Conservation (phyloP, 139 green algal genomes). For the Desmodesmus armatus region DNA sequence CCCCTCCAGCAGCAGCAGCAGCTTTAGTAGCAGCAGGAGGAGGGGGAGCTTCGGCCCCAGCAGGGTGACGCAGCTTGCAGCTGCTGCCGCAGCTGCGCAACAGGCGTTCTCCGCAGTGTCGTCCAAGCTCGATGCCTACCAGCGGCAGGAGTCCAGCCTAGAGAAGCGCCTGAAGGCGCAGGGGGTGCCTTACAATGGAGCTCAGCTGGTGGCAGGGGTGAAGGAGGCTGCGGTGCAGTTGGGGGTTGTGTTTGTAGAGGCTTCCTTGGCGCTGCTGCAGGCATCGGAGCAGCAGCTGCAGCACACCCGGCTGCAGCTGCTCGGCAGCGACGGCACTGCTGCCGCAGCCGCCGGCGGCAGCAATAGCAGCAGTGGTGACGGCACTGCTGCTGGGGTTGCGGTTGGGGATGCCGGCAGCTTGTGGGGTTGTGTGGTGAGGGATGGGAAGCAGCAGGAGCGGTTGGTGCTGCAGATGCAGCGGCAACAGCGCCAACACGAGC, state of each 20-base stretch:
- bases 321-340: background rate
- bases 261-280: background rate
- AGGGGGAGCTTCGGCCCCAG: too few relatives aligned
- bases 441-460: slow-evolving; percentile 32
- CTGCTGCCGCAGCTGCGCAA: slow-evolving; percentile 8
- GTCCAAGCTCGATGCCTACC: slow-evolving; percentile 18
- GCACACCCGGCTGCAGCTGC: background rate
- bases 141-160: slow-evolving; percentile 22
- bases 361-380: background rate
- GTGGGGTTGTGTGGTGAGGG: background rate
- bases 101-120: slow-evolving; percentile 10
- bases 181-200: slow-evolving; percentile 14
- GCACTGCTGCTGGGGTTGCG: background rate
- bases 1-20: slow-evolving; percentile 14
- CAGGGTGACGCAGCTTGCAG: background rate
- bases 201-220: slow-evolving; percentile 15
- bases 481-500: slow-evolving; percentile 11
- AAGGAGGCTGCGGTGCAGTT: slow-evolving; percentile 24
- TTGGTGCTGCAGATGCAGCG: background rate
- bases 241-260: background rate
- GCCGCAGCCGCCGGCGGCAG: background rate
- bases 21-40: background rate
- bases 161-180: slow-evolving; percentile 15
- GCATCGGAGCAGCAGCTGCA: background rate
- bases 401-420: background rate